Evolutionary conservation across 1,284 basidiomycete genomes (phyloP), one percentile per base, ranked within the genome.

Genomic region (Coniophora puteana): DNA sequence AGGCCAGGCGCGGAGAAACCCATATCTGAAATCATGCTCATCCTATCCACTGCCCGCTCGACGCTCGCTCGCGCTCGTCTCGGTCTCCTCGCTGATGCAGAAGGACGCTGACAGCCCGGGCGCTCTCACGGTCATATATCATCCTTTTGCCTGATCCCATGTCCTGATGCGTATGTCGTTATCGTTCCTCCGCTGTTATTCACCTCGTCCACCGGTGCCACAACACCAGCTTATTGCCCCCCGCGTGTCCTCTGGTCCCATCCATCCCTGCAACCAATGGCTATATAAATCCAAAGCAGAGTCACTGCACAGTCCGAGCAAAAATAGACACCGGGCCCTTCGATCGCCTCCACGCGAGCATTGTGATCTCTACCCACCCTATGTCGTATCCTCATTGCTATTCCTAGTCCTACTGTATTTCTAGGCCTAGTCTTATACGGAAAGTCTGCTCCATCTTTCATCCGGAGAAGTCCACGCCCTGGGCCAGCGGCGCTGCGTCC

Each of bases 401-500:
- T 14, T 16, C 24, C 26, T 44, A 29, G 18, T 29, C 28, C 31
- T 11, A 35, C 26, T 16, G 26, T 28, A n/a, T n/a, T n/a, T n/a
- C n/a, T n/a, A n/a, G n/a, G n/a, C n/a, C n/a, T n/a, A n/a, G n/a
- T n/a, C n/a, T n/a, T n/a, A n/a, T n/a, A n/a, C n/a, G n/a, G n/a
- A n/a, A n/a, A n/a, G n/a, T n/a, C n/a, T n/a, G n/a, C 36, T 35
- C 38, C 41, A 38, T 46, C 34, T 38, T 46, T 70, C 60, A 76
- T 33, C 68, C 51, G 27, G 72, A 61, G 68, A 96, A 97, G 52
- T 75, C 80, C 46, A 97, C 92, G 5, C 93, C 93, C 65, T 97
- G 93, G 1, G 93, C 93, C 20, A 97, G 71, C 8, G 89, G 91
- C 35, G 92, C 84, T 54, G 83, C 77, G 57, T 90, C 78, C 23